A percentile compares a stretch with the other conserved stretches of the same genome.
Conservation (phyloP, 805 yeast species). For the Lipomyces orientalis region DNA sequence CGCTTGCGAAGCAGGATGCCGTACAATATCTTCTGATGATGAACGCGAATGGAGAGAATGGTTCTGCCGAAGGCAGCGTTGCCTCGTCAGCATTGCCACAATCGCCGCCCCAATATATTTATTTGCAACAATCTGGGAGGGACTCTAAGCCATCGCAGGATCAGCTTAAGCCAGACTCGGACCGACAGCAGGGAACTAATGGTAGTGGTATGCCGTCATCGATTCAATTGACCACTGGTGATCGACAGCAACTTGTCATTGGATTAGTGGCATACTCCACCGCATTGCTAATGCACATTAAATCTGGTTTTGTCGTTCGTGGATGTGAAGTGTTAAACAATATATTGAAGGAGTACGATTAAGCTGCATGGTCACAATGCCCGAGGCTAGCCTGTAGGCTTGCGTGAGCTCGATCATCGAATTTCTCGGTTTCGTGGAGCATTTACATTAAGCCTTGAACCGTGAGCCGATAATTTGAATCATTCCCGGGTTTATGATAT, state of each 20-base stretch:
- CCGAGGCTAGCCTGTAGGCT: neutral
- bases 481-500: no score
- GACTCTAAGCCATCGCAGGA: neutral
- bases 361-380: neutral
- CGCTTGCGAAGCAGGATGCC: slow-evolving; percentile 37
- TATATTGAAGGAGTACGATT: slow-evolving; percentile 30
- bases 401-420: neutral
- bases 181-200: neutral
- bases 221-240: slow-evolving; percentile 9
- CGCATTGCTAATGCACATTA: slow-evolving; percentile 29
- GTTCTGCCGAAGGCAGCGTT: neutral
- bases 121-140: neutral
- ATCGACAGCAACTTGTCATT: slow-evolving; percentile 33
- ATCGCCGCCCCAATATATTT: no score
- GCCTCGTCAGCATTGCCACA: neutral
- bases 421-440: no score
- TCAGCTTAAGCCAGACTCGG: neutral
- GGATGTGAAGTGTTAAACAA: slow-evolving; percentile 36
- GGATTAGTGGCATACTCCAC: slow-evolving; percentile 38
- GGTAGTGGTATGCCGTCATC: neutral
- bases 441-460: no score
- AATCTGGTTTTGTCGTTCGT: slow-evolving; percentile 38
- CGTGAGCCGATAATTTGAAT: no score
- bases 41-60: slow-evolving; percentile 21
- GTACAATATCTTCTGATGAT: slow-evolving; percentile 30